Evolutionary conservation across 768 basidiomycete species (phyloP), one percentile per base, ranked within the genome.

Genomic region (Mycena haematopus): DNA sequence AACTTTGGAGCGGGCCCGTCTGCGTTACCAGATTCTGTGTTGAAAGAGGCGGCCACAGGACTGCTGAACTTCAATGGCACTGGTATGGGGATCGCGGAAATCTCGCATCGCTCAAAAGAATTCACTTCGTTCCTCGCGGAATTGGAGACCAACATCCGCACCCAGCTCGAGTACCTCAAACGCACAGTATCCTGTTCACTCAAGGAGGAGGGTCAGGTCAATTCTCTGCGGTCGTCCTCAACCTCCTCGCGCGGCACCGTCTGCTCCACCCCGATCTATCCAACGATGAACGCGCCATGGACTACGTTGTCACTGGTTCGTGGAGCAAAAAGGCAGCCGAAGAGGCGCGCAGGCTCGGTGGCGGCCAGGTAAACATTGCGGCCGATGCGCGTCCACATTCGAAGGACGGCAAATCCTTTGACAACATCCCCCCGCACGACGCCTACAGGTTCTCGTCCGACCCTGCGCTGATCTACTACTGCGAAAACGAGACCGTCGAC

Each of bases 401-500:
- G 14, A 75, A 79, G 54, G 86, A 89, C 69, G 85, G 83, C 58
- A 89, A 90, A 72, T 79, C 87, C 0, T 92, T 90, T 75, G 89
- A 94, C 67, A 86, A 84, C 65, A 86, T 99, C 72, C 95, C 97
- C 10, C 78, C 87, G 13, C 87, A 86, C 72, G 76, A 80, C 56
- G 82, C 83, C 56, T 99, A 91, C 83, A 73, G 76, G 11, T 94
- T 98, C 79, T 90, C 91, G 9, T 65, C 76, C n/a, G 84, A 88
- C 72, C 89, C 96, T 15, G 96, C 92, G 27, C 84, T 96, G 68
- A 89, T 98, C 62, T 99, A 96, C 79, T 99, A 97, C 79, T 99
- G 97, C 84, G 97, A 97, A 75, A 99, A 99, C 81, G 97, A 99
- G 80, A 99, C 97, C 15, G 91, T 99, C 60, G 90, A 96, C 68